phyloP scores from a whole-genome alignment of 139 green algal species.

The Gonium pectorale region DNA sequence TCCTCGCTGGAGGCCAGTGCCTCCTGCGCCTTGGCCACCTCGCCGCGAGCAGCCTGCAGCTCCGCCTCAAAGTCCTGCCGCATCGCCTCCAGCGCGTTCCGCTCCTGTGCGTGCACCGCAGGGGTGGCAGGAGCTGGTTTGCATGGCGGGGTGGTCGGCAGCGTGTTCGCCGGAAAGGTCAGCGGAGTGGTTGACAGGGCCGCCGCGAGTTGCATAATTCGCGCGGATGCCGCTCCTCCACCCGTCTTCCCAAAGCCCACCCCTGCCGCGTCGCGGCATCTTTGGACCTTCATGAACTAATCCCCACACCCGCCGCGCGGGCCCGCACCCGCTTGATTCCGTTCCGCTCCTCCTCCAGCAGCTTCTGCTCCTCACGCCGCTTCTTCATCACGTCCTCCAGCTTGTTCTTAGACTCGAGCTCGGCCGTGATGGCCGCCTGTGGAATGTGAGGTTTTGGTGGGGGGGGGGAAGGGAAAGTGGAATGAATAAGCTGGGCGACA shows the following conservation, averaged over 20 bases:
- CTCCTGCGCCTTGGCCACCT: conserved; percentile 77
- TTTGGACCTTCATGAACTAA: too few species aligned
- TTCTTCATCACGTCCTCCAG: conserved; percentile 65
- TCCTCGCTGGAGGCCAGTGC: conserved; percentile 71
- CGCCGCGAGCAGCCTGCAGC: conserved; percentile 67
- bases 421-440: conserved; percentile 56
- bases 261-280: too few species aligned
- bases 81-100: conserved; percentile 73
- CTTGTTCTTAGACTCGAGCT: conserved; percentile 61
- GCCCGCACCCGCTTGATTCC: conserved; percentile 63
- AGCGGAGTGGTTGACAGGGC: too few species aligned
- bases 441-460: neutral
- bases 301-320: too few species aligned
- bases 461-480: neutral
- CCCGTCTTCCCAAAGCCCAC: too few species aligned
- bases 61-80: conserved; percentile 76
- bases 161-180: neutral
- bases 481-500: neutral
- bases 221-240: too few species aligned
- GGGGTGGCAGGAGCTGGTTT: neutral
- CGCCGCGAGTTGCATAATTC: too few species aligned
- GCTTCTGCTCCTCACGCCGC: conserved; percentile 51
- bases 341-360: conserved; percentile 57
- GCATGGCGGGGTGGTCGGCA: neutral
- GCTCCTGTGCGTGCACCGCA: conserved; percentile 50